Conservation (phyloP, 345 rosid genomes). For the Eucalyptus camaldulensis region DNA sequence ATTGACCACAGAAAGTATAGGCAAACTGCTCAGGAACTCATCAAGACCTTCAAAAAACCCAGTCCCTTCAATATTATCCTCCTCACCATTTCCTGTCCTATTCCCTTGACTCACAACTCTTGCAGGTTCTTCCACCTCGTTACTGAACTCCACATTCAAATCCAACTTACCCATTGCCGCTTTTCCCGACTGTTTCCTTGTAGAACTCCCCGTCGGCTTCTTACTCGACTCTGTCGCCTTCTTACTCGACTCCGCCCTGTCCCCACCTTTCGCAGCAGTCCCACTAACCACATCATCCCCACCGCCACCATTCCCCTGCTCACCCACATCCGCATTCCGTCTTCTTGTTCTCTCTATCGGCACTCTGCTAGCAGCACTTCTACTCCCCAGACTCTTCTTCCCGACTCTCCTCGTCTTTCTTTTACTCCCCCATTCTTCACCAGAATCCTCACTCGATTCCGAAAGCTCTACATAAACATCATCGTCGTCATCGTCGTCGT, state of each 20-base stretch:
- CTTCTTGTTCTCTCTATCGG: conserved; percentile 18
- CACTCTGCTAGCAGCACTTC: conserved; percentile 22
- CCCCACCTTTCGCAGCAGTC: background rate
- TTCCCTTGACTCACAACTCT: conserved; percentile 23
- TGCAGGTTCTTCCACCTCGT: conserved; percentile 67
- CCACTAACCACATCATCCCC: background rate
- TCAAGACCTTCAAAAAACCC: conserved; percentile 94
- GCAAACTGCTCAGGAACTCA: conserved; percentile 87
- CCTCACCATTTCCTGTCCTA: conserved; percentile 41
- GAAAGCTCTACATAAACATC: conserved; percentile 51
- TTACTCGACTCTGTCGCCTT: background rate
- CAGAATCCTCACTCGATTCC: conserved; percentile 29
- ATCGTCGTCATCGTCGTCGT: conserved; percentile 21
- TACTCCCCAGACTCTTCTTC: conserved; percentile 15
- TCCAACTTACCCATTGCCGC: conserved; percentile 75
- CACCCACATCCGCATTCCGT: background rate
- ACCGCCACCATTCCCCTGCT: background rate
- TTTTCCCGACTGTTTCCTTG: conserved; percentile 33
- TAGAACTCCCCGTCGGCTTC: conserved; percentile 17
- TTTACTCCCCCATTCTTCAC: conserved; percentile 47
- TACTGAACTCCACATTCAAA: conserved; percentile 94
- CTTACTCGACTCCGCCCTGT: background rate
- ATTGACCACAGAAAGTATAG: conserved; percentile 72
- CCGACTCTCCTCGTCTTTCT: conserved; percentile 28
- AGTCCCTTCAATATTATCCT: conserved; percentile 74